Conservation (phyloP, 106 monocot species). For the Allium sativum region DNA sequence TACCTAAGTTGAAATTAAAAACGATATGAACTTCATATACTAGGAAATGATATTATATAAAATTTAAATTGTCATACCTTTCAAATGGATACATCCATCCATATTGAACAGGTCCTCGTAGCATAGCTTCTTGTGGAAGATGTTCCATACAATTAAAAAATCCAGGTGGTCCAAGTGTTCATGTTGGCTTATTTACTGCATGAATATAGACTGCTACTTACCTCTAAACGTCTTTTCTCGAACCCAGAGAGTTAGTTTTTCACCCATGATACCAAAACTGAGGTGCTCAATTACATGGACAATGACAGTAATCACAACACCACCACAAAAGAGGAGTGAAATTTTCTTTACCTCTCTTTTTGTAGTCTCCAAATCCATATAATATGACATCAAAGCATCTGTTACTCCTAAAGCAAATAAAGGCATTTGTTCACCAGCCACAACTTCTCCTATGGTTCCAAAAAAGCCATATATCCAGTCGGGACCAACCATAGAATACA, state of each 20-base stretch:
- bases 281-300: conserved; percentile 63
- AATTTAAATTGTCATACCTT: no score
- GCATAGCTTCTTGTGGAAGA: no score
- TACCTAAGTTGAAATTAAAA: no score
- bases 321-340: conserved; percentile 61
- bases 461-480: conserved; percentile 71
- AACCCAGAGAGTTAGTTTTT: conserved; percentile 79
- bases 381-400: conserved; percentile 85
- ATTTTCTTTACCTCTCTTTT: conserved; percentile 73
- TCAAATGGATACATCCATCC: no score
- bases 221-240: conserved; percentile 76
- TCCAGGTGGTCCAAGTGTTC: no score
- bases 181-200: no score
- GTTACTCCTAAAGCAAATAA: conserved; percentile 90
- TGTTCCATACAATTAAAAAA: no score
- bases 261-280: conserved; percentile 92
- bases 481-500: conserved; percentile 70
- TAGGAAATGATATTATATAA: no score
- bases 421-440: conserved; percentile 74
- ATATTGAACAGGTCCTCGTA: no score
- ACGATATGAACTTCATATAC: no score
- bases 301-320: conserved; percentile 56
- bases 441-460: conserved; percentile 57
- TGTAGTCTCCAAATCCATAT: conserved; percentile 89
- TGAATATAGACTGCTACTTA: no score